Percentiles rank a stretch among this genome's conserved stretches.
Evolutionary conservation across 1,284 basidiomycete species (phyloP).

Genomic region (Sparassis latifolia): DNA sequence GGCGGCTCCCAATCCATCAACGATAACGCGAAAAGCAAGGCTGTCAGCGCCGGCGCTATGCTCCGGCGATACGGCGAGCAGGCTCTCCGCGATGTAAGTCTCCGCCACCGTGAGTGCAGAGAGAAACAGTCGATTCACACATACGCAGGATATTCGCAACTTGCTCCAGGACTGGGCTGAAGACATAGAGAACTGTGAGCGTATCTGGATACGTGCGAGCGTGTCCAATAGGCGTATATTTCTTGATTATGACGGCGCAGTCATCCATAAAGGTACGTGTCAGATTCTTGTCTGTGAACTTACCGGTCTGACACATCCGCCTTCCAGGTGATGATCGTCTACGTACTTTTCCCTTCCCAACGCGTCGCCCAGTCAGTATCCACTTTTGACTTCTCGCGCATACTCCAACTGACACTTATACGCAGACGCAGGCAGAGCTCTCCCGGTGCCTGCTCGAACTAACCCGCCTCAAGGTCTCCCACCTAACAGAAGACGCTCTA

Average conservation of each 20-base stretch:
- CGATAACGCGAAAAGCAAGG: conserved; percentile 89
- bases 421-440: conserved; percentile 86
- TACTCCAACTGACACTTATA: not conserved
- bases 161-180: conserved; percentile 81
- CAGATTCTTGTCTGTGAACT: not conserved
- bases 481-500: conserved; percentile 82
- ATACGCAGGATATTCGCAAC: conserved; percentile 74
- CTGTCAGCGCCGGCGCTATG: conserved; percentile 92
- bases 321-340: conserved; percentile 63
- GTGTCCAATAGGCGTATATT: conserved; percentile 84
- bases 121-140: not conserved
- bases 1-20: conserved; percentile 92
- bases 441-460: conserved; percentile 85
- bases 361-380: conserved; percentile 75
- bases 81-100: conserved; percentile 78
- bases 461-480: conserved; percentile 79
- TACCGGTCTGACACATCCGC: not conserved
- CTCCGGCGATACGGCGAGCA: conserved; percentile 95
- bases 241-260: conserved; percentile 74
- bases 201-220: conserved; percentile 86
- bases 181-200: conserved; percentile 75
- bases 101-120: too few species aligned
- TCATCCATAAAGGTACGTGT: conserved; percentile 44
- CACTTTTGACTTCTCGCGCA: not conserved
- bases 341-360: conserved; percentile 90